A percentile compares a stretch with the other conserved stretches of the same genome.
phyloP scores from a whole-genome alignment of 164 flowering plant species.

The Kingdonia uniflora region DNA sequence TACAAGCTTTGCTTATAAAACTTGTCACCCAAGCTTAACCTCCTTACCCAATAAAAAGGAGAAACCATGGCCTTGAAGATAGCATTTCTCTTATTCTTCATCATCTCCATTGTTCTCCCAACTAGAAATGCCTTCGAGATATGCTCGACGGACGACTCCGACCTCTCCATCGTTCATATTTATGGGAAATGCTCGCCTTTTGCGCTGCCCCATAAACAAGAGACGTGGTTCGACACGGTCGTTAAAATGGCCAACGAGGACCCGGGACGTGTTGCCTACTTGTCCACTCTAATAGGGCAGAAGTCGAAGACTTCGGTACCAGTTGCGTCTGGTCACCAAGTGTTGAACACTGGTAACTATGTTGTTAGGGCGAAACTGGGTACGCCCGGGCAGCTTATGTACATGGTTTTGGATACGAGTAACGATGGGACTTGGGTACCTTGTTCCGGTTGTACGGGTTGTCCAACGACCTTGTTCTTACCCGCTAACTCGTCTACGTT shows the following conservation, averaged over 20 bases:
- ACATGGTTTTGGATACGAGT: constrained; percentile 88
- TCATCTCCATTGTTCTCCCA: constrained; percentile 17
- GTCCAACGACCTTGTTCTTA: constrained; percentile 41
- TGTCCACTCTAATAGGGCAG: constrained; percentile 34
- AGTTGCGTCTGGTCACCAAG: constrained; percentile 61
- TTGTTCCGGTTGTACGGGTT: constrained; percentile 61
- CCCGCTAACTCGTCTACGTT: constrained; percentile 46
- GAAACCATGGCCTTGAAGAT: constrained; percentile 27
- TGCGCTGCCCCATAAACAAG: constrained; percentile 25
- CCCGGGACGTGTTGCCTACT: constrained; percentile 44
- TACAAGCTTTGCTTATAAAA: constrained; percentile 5
- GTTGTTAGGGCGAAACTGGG: constrained; percentile 68
- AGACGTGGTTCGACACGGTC: constrained; percentile 44
- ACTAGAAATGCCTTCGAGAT: constrained; percentile 21
- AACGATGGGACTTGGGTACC: constrained; percentile 73
- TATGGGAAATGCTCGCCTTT: constrained; percentile 83
- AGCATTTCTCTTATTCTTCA: constrained; percentile 19
- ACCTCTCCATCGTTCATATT: constrained; percentile 58
- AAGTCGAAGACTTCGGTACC: constrained; percentile 43
- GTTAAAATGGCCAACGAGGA: constrained; percentile 72
- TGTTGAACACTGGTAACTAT: constrained; percentile 57
- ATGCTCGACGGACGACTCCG: constrained; percentile 34
- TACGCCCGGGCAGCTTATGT: constrained; percentile 75
- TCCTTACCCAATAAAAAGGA: constrained; percentile 1
- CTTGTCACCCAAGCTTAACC: neutral